Base-by-base conservation (phyloP, 1,284 basidiomycete genomes). In the Sanghuangporus weigelae region DNA sequence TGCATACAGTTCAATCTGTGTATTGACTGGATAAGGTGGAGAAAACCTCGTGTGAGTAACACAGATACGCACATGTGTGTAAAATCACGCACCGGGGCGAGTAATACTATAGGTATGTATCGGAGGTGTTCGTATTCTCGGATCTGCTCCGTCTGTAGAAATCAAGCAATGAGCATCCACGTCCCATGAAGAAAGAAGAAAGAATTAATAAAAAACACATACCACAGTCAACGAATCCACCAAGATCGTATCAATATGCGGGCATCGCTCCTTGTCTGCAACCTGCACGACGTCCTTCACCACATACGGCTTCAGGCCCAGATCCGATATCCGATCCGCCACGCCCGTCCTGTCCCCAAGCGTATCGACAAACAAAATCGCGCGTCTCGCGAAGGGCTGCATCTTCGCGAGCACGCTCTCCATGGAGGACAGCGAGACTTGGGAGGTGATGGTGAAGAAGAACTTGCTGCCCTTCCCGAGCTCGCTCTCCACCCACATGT, bases 401-500 rank as follows among this genome's bases (percentile, higher is more conserved):
- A 95, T 87, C 77, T 93, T 92, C 62, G 83, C 75, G 40, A 92
- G 79, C 51, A 89, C 89, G 64, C 81, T 81, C 60, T 93, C 90
- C 71, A 88, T 81, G 8, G 90, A 84, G 63, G 86, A 85, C 60
- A 86, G 84, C 68, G 87, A 90, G 69, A 93, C 90, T 77, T 90
- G 89, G 36, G 89, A 92, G 1, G 86, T 87, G 77, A 96, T 94
- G 26, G 93, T 96, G 80, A 98, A 99, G 87, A 93, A 97, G 85
- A 99, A 99, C 75, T 92, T 90, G 74, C 90, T 93, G 14, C 97
- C 97, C 71, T 93, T 91, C 58, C 92, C 86, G 68, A 94, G 87
- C 73, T 97, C 94, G 66, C 88, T 92, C 74, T 97, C 93, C 54
- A 99, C 97, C 97, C 97, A 99, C 80, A 99, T 93, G 72, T 97